phyloP scores from a whole-genome alignment of 2,329 filamentous ascomycete species.

The Allantophomopsis cytisporea region DNA sequence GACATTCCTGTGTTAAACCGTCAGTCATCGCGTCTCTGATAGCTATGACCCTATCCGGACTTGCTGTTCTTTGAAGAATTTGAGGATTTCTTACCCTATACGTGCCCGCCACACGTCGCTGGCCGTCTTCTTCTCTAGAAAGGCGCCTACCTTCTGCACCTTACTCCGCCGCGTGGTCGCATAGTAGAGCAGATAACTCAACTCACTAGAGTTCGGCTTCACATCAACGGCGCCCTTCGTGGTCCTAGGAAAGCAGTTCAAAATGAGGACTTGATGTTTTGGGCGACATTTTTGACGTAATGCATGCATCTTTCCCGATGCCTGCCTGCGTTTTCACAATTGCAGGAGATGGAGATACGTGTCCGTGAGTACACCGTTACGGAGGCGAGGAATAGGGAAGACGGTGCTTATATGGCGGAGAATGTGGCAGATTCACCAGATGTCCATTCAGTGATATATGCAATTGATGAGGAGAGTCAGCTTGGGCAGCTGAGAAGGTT shows the following conservation, averaged over 20 bases:
- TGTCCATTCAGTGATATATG: too few relatives aligned
- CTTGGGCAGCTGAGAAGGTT: too few relatives aligned
- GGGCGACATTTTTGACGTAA: constrained; percentile 63
- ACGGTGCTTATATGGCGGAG: too few relatives aligned
- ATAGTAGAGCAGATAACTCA: constrained; percentile 95
- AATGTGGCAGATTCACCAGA: too few relatives aligned
- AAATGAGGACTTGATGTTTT: constrained; percentile 90
- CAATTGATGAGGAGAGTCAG: too few relatives aligned
- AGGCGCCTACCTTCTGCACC: constrained; percentile 88
- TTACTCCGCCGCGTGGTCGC: constrained; percentile 88
- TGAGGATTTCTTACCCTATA: constrained; percentile 50
- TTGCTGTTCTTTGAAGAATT: too few relatives aligned
- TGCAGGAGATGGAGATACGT: too few relatives aligned
- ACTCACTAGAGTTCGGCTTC: constrained; percentile 90
- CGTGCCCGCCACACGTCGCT: constrained; percentile 82
- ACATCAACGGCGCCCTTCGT: constrained; percentile 86
- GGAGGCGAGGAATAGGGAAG: too few relatives aligned
- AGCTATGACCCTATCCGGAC: too few relatives aligned
- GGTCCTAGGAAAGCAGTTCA: constrained; percentile 92
- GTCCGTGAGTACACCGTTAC: too few relatives aligned
- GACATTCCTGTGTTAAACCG: constrained; percentile 50
- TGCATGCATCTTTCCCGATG: constrained; percentile 36
- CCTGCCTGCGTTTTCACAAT: too few relatives aligned
- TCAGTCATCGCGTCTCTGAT: background rate
- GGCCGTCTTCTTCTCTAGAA: constrained; percentile 86